Conservation (phyloP, 306 rosid species). For the Inga oerstediana region DNA sequence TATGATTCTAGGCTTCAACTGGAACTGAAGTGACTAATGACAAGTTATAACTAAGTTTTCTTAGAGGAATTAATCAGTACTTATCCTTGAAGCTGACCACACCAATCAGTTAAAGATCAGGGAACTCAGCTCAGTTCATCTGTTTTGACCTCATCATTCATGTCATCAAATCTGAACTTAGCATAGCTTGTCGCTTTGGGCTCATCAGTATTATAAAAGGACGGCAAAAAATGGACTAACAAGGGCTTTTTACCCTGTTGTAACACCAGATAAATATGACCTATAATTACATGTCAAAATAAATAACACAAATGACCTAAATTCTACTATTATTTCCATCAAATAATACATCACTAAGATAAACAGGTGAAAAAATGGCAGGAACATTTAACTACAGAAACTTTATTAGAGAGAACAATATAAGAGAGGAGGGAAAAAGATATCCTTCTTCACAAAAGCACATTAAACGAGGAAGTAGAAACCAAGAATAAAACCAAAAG, state of each 20-base stretch:
- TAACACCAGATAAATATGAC: neutral
- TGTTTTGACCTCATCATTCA: neutral
- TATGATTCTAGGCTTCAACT: neutral
- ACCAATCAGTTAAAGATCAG: neutral
- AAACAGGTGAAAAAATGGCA: neutral
- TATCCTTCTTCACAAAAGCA: constrained; percentile 2
- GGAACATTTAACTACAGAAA: neutral
- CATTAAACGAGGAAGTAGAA: neutral
- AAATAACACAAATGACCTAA: neutral
- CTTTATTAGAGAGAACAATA: neutral
- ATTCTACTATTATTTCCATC: constrained; percentile 2
- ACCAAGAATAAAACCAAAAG: constrained; percentile 3
- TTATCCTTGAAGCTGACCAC: neutral
- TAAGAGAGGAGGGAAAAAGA: neutral
- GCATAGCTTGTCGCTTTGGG: neutral
- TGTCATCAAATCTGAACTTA: neutral
- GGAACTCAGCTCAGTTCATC: constrained; percentile 1
- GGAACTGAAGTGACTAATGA: neutral
- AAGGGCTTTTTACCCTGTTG: neutral
- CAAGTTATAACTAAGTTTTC: neutral
- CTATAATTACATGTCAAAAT: neutral
- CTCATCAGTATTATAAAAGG: neutral
- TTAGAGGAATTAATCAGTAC: neutral
- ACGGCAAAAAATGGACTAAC: neutral
- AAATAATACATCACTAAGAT: constrained; percentile 9